phyloP scores from a whole-genome alignment of 441 rosid genomes.

The Aquilaria agallochum region DNA sequence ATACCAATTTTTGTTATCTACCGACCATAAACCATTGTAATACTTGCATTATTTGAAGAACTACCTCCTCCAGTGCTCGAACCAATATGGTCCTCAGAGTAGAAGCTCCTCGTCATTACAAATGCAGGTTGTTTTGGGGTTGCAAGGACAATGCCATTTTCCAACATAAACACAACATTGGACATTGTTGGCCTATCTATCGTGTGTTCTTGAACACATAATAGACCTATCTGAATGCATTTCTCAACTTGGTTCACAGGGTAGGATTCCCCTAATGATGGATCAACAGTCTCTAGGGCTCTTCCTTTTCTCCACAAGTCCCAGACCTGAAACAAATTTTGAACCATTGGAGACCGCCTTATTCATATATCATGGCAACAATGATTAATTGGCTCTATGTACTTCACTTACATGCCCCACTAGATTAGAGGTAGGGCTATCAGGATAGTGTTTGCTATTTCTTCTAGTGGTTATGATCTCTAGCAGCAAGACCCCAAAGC shows the following conservation, averaged over 20 bases:
- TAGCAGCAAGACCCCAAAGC: slow-evolving; percentile 53
- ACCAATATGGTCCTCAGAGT: background rate
- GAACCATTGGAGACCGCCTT: too few species aligned
- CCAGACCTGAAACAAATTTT: slow-evolving; percentile 37
- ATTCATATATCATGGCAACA: too few species aligned
- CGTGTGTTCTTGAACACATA: slow-evolving; percentile 52
- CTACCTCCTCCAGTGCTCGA: slow-evolving; percentile 15
- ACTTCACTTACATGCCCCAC: slow-evolving; percentile 42
- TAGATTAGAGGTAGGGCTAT: slow-evolving; percentile 18
- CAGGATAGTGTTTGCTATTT: slow-evolving; percentile 27
- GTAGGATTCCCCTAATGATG: slow-evolving; percentile 15
- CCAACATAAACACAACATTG: slow-evolving; percentile 39
- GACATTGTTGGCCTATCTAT: slow-evolving; percentile 44
- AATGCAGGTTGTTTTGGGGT: slow-evolving; percentile 44
- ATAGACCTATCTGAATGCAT: slow-evolving; percentile 43
- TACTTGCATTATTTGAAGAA: slow-evolving; percentile 41
- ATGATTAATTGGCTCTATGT: too few species aligned
- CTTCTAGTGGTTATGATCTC: slow-evolving; percentile 51
- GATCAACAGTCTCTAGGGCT: slow-evolving; percentile 28
- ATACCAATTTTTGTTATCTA: slow-evolving; percentile 7
- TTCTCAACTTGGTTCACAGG: slow-evolving; percentile 22
- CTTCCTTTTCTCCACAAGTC: slow-evolving; percentile 39
- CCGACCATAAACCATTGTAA: slow-evolving; percentile 34
- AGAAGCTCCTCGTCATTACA: slow-evolving; percentile 10
- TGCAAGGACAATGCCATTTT: slow-evolving; percentile 29